Evolutionary conservation across 164 flowering plant species (phyloP).

Genomic region (Nymphaea colorata): DNA sequence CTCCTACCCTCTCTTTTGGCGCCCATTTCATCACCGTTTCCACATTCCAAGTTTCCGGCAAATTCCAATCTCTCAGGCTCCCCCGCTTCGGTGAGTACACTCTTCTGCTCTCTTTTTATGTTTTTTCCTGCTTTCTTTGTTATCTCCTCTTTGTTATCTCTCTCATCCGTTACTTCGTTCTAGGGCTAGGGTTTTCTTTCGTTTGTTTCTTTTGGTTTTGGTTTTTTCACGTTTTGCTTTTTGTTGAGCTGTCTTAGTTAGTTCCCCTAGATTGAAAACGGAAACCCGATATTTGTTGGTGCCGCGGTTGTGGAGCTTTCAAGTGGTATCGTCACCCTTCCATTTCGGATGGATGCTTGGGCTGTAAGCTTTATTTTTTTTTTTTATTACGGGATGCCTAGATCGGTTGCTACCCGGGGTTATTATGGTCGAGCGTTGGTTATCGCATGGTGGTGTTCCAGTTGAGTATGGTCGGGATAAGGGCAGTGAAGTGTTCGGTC

Average conservation of each 20-base stretch:
- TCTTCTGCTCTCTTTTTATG: background rate
- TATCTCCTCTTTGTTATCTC: background rate
- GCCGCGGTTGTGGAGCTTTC: background rate
- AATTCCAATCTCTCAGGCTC: too few relatives aligned
- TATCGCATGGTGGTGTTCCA: too few relatives aligned
- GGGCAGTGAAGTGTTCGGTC: too few relatives aligned
- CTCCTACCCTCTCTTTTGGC: too few relatives aligned
- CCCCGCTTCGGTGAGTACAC: background rate
- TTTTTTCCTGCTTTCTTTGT: background rate
- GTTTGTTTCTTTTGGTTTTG: background rate
- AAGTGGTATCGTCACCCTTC: too few relatives aligned
- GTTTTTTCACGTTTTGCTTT: background rate
- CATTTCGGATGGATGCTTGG: background rate
- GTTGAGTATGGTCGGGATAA: too few relatives aligned
- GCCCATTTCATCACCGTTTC: too few relatives aligned
- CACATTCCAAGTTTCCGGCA: too few relatives aligned
- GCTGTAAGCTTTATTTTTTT: background rate
- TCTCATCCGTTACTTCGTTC: background rate
- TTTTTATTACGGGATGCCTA: background rate
- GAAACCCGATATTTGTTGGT: background rate
- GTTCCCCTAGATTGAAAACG: background rate
- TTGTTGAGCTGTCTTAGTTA: background rate
- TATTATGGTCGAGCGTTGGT: too few relatives aligned
- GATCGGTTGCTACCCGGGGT: too few relatives aligned
- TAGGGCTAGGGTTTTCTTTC: background rate